phyloP scores from a whole-genome alignment of 1,284 basidiomycete species.

The Thelephora terrestris region DNA sequence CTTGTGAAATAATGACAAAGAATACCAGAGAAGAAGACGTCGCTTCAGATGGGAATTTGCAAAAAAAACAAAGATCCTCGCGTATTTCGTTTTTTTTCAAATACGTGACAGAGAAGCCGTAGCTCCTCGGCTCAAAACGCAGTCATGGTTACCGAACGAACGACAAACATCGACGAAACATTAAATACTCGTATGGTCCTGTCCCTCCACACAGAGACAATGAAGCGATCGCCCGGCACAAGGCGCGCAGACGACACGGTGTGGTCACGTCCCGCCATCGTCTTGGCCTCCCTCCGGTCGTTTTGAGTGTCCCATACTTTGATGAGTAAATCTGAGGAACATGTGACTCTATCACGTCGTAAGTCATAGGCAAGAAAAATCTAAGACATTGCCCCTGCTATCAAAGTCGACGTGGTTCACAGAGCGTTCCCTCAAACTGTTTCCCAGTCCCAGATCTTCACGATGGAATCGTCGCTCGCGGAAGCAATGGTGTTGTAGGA shows the following conservation, averaged over 20 bases:
- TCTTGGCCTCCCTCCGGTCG: conserved; percentile 83
- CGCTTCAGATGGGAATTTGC: no score
- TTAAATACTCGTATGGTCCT: conserved; percentile 83
- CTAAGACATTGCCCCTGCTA: conserved; percentile 70
- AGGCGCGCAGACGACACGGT: conserved; percentile 80
- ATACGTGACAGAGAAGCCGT: no score
- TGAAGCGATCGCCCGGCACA: conserved; percentile 72
- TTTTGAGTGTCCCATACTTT: conserved; percentile 88
- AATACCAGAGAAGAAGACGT: no score
- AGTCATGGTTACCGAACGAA: background rate
- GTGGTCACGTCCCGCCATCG: conserved; percentile 86
- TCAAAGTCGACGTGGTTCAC: conserved; percentile 87
- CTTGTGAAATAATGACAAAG: no score
- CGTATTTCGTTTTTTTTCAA: no score
- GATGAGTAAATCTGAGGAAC: conserved; percentile 83
- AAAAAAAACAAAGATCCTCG: no score
- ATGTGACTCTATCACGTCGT: conserved; percentile 53
- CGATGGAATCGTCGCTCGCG: conserved; percentile 79
- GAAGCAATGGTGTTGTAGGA: conserved; percentile 76
- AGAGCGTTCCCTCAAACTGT: conserved; percentile 85
- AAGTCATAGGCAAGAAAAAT: conserved; percentile 18
- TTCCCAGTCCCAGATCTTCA: conserved; percentile 96
- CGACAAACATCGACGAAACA: conserved; percentile 66
- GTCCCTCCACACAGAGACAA: conserved; percentile 83
- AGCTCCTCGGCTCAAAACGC: no score